Conservation (phyloP, 2,329 filamentous ascomycete genomes). For the Raffaelea albimanens region DNA sequence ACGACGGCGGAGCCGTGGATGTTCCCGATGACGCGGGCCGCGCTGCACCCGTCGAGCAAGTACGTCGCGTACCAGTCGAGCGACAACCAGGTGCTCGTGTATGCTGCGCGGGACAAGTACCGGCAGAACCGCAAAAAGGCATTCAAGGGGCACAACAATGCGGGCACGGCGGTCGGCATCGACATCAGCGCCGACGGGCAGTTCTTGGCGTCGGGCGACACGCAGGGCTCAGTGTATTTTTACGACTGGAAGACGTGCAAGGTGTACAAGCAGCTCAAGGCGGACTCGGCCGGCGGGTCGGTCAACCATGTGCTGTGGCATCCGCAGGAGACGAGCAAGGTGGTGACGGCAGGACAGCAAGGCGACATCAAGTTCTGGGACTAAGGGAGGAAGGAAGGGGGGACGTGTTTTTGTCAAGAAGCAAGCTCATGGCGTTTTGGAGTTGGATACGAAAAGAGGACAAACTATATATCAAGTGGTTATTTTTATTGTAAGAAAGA, state of each 20-base stretch:
- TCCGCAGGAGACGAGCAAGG: constrained; percentile 92
- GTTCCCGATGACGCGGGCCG: constrained; percentile 86
- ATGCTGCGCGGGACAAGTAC: constrained; percentile 90
- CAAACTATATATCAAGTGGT: no score
- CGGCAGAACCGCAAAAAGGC: constrained; percentile 95
- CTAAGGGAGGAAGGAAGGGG: constrained; percentile 31
- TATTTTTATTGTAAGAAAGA: no score
- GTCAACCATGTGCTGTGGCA: constrained; percentile 91
- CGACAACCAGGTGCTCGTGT: constrained; percentile 96
- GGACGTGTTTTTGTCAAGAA: background rate
- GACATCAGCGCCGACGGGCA: constrained; percentile 85
- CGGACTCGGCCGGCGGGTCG: constrained; percentile 70
- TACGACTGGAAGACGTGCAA: constrained; percentile 99
- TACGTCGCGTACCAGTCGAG: constrained; percentile 89
- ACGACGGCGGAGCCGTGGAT: constrained; percentile 97
- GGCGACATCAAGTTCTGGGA: constrained; percentile 92
- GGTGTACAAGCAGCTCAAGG: constrained; percentile 94
- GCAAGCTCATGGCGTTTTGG: no score
- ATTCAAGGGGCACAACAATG: constrained; percentile 92
- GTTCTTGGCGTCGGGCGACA: constrained; percentile 81
- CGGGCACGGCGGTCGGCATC: constrained; percentile 85
- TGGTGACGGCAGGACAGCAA: constrained; percentile 82
- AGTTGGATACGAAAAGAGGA: no score
- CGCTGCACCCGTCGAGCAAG: constrained; percentile 80
- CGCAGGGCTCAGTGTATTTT: constrained; percentile 82